Percentiles rank a stretch among this genome's conserved stretches.
These are phyloP conservation scores for Yamadazyma tumulicola DNA, from an alignment of 805 yeast species.

Conservation along the genomic window DNA sequence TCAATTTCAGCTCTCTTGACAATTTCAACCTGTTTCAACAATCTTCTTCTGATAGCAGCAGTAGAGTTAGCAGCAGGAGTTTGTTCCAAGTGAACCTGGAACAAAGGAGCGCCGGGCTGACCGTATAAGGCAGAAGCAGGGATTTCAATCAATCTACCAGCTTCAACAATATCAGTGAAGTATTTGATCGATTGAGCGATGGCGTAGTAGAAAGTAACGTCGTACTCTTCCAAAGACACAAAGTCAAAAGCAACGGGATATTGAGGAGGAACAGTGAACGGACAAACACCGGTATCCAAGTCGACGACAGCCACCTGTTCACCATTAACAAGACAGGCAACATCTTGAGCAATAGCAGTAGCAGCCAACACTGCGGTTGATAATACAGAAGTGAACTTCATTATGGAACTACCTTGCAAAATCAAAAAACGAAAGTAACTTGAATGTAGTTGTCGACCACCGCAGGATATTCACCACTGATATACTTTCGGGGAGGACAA, in stretches of 20 bases:
- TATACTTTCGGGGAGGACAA: no score
- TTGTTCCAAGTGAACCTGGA: conserved; percentile 25
- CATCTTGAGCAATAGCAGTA: conserved; percentile 29
- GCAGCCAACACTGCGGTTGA: conserved; percentile 19
- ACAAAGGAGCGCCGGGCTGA: conserved; percentile 19
- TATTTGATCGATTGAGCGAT: conserved; percentile 19
- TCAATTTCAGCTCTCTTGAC: conserved; percentile 31
- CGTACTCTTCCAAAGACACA: conserved; percentile 26
- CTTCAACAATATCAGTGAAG: conserved; percentile 32
- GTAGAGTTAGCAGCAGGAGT: conserved; percentile 37
- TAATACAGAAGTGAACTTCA: conserved; percentile 12
- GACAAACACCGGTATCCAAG: conserved; percentile 38
- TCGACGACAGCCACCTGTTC: conserved; percentile 31
- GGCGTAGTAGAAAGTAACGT: conserved; percentile 34
- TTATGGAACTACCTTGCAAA: conserved; percentile 4
- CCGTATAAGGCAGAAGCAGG: conserved; percentile 31
- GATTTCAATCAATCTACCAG: conserved; percentile 29
- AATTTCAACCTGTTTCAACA: conserved; percentile 20
- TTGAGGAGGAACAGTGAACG: conserved; percentile 30
- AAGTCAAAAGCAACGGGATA: conserved; percentile 27
- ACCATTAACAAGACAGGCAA: conserved; percentile 37
- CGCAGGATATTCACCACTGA: no score
- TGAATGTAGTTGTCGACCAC: no score
- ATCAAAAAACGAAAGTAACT: background rate
- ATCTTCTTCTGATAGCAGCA: conserved; percentile 39